Evolutionary conservation across 352 stramenopile species (phyloP).

Genomic region (Phytophthora ramorum): DNA sequence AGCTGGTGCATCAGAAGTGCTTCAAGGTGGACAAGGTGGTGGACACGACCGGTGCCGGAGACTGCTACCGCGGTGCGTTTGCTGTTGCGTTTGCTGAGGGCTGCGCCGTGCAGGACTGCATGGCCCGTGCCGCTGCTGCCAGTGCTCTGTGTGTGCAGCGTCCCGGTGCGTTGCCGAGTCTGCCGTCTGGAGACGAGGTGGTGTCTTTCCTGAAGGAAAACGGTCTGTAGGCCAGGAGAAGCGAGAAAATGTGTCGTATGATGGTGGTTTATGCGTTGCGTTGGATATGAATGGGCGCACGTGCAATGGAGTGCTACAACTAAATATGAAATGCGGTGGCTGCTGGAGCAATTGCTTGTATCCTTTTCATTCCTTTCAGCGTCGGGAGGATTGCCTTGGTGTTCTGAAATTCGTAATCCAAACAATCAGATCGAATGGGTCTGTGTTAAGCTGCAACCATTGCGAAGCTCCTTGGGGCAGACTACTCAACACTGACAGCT

Average conservation of each 20-base stretch:
- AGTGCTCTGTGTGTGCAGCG: constrained; percentile 75
- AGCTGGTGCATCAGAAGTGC: constrained; percentile 52
- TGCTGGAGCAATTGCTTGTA: no score
- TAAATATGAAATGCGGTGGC: neutral
- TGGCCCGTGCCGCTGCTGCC: constrained; percentile 62
- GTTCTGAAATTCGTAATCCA: no score
- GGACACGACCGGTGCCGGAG: constrained; percentile 81
- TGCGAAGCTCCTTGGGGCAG: constrained; percentile 39
- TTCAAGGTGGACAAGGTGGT: constrained; percentile 70
- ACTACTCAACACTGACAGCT: constrained; percentile 23
- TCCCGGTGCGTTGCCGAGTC: constrained; percentile 69
- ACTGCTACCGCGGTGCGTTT: constrained; percentile 81
- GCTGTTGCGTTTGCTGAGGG: constrained; percentile 65
- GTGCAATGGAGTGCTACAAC: neutral
- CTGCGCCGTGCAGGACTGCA: constrained; percentile 52
- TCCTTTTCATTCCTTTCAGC: no score
- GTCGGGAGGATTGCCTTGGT: no score
- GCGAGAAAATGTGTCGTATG: neutral
- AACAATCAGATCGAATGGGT: no score
- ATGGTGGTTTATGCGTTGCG: constrained; percentile 2
- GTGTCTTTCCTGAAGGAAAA: constrained; percentile 42
- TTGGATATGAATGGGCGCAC: neutral
- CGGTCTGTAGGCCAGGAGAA: constrained; percentile 12
- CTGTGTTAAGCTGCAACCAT: constrained; percentile 61
- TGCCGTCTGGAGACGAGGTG: constrained; percentile 54